Conservation (phyloP, 805 yeast species). For the Saccharomycopsis oosterbeekiorum region DNA sequence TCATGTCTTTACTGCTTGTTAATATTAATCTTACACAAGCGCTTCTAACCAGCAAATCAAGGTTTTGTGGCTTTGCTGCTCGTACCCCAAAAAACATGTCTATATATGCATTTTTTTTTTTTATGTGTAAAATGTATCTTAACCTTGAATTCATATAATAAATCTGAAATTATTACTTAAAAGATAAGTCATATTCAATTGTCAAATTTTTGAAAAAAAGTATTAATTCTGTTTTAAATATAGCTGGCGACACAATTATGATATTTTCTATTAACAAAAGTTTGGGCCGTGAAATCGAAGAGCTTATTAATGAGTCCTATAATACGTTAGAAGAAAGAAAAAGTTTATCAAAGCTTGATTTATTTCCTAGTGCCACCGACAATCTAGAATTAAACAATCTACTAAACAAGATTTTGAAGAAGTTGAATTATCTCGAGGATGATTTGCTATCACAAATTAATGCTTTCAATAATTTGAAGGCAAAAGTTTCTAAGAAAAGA, state of each 20-base stretch:
- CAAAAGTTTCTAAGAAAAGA: not conserved
- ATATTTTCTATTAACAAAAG: not conserved
- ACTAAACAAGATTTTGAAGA: conserved; percentile 8
- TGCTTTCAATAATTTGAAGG: not conserved
- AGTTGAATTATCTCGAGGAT: conserved; percentile 13
- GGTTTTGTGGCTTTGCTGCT: not conserved
- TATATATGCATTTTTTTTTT: not conserved
- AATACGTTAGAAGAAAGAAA: conserved; percentile 16
- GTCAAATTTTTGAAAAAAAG: no score
- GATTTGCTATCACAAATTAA: conserved; percentile 11
- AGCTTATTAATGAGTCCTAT: conserved; percentile 7
- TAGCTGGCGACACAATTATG: not conserved
- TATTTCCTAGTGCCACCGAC: conserved; percentile 12
- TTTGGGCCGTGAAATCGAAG: not conserved
- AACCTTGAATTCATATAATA: no score
- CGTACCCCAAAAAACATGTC: not conserved
- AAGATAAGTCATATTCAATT: no score
- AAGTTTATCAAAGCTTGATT: conserved; percentile 1
- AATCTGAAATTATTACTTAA: no score
- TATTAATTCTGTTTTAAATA: no score
- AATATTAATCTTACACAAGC: not conserved
- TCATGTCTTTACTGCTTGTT: not conserved
- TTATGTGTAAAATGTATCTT: no score
- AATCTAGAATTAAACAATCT: conserved; percentile 8
- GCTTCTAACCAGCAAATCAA: not conserved